Evolutionary conservation across 441 rosid species (phyloP), one percentile per base, ranked within the genome.

Genomic region (Cnidoscolus chayamansa): DNA sequence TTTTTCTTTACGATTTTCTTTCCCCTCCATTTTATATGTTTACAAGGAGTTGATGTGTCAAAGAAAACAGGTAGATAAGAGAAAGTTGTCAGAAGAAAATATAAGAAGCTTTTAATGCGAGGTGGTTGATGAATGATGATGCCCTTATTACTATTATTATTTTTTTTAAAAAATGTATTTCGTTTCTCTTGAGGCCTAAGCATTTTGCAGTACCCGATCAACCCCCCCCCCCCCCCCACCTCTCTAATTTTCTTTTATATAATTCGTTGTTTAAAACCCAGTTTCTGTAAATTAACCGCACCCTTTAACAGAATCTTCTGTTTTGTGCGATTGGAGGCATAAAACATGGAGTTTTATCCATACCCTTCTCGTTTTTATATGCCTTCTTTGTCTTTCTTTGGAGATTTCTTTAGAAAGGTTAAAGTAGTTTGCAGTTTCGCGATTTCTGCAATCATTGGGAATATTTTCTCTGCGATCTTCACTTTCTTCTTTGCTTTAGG

Each of bases 401-500:
- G 93, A 56, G 77, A 84, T 80, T 82, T 86, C 77, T 75, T 90
- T 55, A 88, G 84, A 17, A 87, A 84, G 82, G 83, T 88, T 60
- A 86, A 81, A 75, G 86, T 84, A 70, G 81, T 85, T 71, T 88
- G 81, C 80, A 82, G 74, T 74, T 89, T 86, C 74, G 94, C 91
- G 1, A 82, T 90, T 47, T 88, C 97, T 37, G 96, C 93, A 43
- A 80, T 90, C 71, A 72, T 92, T 53, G 97, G 96, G n/a, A 94
- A 89, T 79, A 77, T 94, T 51, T 83, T 92, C 88, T 92, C 98
- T 8, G 97, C 99, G 67, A 85, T 94, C 87, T 87, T 94, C 79
- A 94, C 97, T 70, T 94, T 92, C 86, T 90, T 92, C 89, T 94
- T 94, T 80, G 97, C 99, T 0, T 72, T 90, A 83, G 98, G 99